Evolutionary conservation across 2,329 filamentous ascomycete species (phyloP), one percentile per base, ranked within the genome.

Genomic region (Aspergillus sp.): DNA sequence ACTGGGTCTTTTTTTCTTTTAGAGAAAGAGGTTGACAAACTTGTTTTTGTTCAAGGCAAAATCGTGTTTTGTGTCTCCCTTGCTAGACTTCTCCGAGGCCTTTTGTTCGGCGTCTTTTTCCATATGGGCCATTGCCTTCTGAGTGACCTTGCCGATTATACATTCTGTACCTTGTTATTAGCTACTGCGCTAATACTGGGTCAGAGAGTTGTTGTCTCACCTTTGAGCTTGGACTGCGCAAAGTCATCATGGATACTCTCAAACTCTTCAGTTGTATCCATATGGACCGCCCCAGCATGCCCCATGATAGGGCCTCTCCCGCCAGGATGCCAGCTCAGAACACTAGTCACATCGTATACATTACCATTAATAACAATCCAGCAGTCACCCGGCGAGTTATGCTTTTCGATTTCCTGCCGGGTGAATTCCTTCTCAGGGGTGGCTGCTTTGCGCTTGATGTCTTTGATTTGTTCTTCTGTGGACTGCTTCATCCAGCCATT

Each of bases 291-390:
- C 0, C 81, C 81, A 0, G 80, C 81, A 64, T 83, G 81, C 0
- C 70, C 73, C 58, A 82, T 67, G 24, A 83, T 79, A 0, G 80
- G 70, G 2, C 75, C 75, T 55, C 77, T 79, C 2, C 80, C 80
- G 7, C 80, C 80, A 6, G 79, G 80, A 70, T 82, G 80, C 80
- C 79, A 80, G 7, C 67, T 63, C 15, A 83, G 63, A 3, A 80
- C 77, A 47, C 71, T 75, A 4, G 80, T 82, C 0, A 73, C 76
- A 63, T 83, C 79, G 56, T 82, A 82, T 0, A 82, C 80, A 46
- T 80, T 82, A 6, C 74, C 76, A 55, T 82, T 77, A 3, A 84
- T 71, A 0, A 82, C 78, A n/a, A 84, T 74, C 81, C 81, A 84
- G 62, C 80, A 82, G 58, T 83, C 80, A 19, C 77, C 67, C 46